Evolutionary conservation across 2,329 filamentous ascomycete genomes (phyloP).

Genomic region (Ophiostoma novo-ulmi): DNA sequence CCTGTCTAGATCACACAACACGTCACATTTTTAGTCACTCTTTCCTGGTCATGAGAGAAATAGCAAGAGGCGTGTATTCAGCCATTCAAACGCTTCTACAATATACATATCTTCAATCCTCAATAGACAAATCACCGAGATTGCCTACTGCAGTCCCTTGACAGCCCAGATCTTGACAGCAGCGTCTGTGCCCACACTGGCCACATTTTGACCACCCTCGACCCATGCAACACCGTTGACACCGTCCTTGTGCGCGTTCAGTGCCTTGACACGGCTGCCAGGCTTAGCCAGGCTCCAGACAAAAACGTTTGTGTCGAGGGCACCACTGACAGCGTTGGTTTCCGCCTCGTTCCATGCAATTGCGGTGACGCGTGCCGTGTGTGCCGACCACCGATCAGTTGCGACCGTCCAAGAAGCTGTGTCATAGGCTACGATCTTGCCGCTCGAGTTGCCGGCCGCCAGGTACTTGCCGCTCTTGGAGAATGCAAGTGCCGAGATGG

Average conservation of each 20-base stretch:
- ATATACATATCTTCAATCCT: not conserved
- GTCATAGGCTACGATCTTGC: conserved; percentile 82
- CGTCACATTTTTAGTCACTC: not conserved
- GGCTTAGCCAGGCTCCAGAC: conserved; percentile 85
- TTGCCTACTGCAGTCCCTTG: conserved; percentile 45
- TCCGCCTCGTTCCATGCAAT: conserved; percentile 73
- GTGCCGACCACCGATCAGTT: conserved; percentile 66
- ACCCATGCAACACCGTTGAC: conserved; percentile 82
- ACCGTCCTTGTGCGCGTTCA: conserved; percentile 93
- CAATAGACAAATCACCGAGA: not conserved
- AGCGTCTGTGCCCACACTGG: conserved; percentile 80
- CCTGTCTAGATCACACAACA: not conserved
- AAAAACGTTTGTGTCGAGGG: conserved; percentile 84
- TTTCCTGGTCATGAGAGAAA: not conserved
- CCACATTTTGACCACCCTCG: conserved; percentile 58
- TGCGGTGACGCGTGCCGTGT: conserved; percentile 53
- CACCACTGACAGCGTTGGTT: conserved; percentile 75
- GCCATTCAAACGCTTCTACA: not conserved
- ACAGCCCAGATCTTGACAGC: conserved; percentile 85
- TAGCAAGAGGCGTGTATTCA: not conserved
- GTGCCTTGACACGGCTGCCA: conserved; percentile 73
- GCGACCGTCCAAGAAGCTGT: conserved; percentile 59
- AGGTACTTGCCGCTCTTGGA: conserved; percentile 70
- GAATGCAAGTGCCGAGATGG: conserved; percentile 77
- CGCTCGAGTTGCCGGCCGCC: conserved; percentile 75